These are phyloP conservation scores for Talaromyces sp. DNA, from an alignment of 2,329 filamentous ascomycete species.

Conservation along the genomic window DNA sequence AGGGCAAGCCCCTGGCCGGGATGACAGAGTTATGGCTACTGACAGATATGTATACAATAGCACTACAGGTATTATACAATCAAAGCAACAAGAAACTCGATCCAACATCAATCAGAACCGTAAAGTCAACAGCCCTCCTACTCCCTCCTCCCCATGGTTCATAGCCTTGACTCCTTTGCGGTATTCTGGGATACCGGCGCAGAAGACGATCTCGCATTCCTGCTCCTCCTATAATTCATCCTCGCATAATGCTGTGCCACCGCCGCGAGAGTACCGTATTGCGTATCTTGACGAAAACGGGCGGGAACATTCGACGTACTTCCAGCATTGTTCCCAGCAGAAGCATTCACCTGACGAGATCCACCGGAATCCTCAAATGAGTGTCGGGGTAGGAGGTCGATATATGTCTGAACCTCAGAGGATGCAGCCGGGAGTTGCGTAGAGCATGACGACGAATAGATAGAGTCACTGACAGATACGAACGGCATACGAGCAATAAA, in stretches of 20 bases:
- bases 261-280: not conserved
- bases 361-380: not conserved
- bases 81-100: not conserved
- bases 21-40: not conserved
- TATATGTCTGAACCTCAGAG: conserved; percentile 15
- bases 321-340: not conserved
- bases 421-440: conserved; percentile 20
- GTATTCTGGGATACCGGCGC: not conserved
- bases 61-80: not conserved
- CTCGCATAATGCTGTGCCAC: conserved; percentile 10
- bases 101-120: not conserved
- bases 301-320: not conserved
- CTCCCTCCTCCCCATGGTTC: not conserved
- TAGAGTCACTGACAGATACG: conserved; percentile 24
- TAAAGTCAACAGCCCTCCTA: not conserved
- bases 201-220: conserved; percentile 3
- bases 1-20: too few species aligned
- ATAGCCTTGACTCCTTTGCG: not conserved
- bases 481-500: conserved; percentile 18
- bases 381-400: conserved; percentile 7
- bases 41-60: not conserved
- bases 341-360: not conserved
- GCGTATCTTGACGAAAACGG: not conserved
- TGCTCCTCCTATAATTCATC: not conserved
- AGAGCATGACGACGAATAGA: conserved; percentile 24